These are phyloP conservation scores for Macrolepiota albuminosa DNA, from an alignment of 768 basidiomycete species.

Conservation along the genomic window DNA sequence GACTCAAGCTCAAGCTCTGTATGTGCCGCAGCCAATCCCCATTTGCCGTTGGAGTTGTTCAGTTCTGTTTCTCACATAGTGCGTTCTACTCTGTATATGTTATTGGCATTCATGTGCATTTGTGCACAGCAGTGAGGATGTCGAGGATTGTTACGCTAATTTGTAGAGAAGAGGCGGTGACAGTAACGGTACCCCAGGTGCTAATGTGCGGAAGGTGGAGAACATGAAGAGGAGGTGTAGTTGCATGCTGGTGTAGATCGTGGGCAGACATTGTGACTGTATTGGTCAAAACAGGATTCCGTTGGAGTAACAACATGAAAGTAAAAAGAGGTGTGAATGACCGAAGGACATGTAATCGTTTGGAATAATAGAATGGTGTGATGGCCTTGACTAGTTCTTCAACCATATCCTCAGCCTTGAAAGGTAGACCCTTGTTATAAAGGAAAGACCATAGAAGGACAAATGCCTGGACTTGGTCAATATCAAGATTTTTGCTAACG, in stretches of 20 bases:
- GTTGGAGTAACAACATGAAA: conserved; percentile 19
- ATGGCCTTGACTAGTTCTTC: conserved; percentile 66
- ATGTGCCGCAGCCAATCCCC: background rate
- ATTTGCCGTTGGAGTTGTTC: background rate
- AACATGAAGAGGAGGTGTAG: conserved; percentile 31
- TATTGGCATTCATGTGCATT: conserved; percentile 32
- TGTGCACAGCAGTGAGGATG: conserved; percentile 42
- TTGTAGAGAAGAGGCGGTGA: conserved; percentile 22
- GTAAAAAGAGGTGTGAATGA: conserved; percentile 66
- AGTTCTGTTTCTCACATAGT: conserved; percentile 32
- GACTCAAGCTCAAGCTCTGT: background rate
- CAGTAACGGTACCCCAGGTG: conserved; percentile 36
- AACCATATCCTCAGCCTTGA: conserved; percentile 41
- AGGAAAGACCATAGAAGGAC: conserved; percentile 72
- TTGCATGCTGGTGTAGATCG: conserved; percentile 38
- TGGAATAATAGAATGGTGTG: conserved; percentile 77
- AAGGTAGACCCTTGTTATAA: conserved; percentile 69
- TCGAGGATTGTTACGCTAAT: conserved; percentile 42
- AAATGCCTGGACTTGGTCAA: conserved; percentile 80
- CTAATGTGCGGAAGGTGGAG: conserved; percentile 38
- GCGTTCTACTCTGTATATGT: conserved; percentile 37
- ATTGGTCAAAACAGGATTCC: conserved; percentile 7
- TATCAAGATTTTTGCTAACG: conserved; percentile 66
- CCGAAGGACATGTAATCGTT: conserved; percentile 67
- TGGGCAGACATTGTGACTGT: conserved; percentile 9